These are phyloP conservation scores for Nemania sp. DNA, from an alignment of 2,329 filamentous ascomycete genomes.

Conservation along the genomic window DNA sequence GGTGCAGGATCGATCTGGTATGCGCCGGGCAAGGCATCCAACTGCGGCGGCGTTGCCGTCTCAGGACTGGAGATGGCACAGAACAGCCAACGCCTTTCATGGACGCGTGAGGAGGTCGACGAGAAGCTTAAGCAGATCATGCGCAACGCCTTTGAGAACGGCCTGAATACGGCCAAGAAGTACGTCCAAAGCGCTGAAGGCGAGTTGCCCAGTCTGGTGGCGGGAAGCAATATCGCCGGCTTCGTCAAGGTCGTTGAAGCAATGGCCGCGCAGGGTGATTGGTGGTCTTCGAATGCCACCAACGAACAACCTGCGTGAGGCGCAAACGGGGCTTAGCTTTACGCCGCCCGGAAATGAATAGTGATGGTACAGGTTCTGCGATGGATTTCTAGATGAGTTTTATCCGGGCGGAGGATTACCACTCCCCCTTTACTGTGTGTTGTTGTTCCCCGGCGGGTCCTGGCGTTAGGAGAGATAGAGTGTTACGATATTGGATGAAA, in stretches of 20 bases:
- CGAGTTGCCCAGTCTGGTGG: constrained; percentile 86
- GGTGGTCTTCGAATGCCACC: constrained; percentile 59
- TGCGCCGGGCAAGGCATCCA: constrained; percentile 94
- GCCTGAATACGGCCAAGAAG: constrained; percentile 84
- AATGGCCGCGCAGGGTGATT: constrained; percentile 97
- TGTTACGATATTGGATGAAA: constrained; percentile 6
- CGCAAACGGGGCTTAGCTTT: not conserved
- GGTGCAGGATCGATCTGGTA: constrained; percentile 82
- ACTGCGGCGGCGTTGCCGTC: constrained; percentile 95
- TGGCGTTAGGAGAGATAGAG: constrained; percentile 1
- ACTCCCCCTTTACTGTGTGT: no score
- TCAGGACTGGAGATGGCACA: constrained; percentile 99
- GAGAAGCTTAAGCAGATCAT: constrained; percentile 90
- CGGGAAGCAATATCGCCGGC: constrained; percentile 94
- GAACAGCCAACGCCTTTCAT: constrained; percentile 83
- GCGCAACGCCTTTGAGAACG: constrained; percentile 90
- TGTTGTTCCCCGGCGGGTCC: no score
- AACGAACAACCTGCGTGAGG: not conserved
- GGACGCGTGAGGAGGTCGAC: constrained; percentile 90
- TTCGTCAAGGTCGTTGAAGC: constrained; percentile 95
- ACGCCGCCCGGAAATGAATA: not conserved
- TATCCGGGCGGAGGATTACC: no score
- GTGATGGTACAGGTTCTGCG: not conserved
- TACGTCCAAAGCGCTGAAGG: constrained; percentile 71
- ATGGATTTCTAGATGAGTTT: no score